phyloP scores from a whole-genome alignment of 2,329 filamentous ascomycete species.

The Xylaria sp. region DNA sequence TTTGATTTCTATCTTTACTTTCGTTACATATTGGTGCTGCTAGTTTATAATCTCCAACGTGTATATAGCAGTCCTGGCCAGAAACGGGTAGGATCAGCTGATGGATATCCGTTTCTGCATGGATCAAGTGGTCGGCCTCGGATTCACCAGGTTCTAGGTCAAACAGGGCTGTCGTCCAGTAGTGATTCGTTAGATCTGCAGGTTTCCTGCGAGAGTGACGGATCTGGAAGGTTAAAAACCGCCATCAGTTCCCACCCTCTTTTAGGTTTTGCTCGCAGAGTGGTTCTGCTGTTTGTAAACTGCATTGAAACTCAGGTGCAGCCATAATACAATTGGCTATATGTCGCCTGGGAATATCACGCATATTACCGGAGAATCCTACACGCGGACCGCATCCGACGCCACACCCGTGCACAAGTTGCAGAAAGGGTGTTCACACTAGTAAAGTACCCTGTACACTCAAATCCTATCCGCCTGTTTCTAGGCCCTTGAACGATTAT shows the following conservation, averaged over 20 bases:
- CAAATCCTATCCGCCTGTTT: slow-evolving; percentile 3
- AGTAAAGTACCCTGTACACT: slow-evolving; percentile 17
- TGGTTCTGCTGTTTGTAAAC: neutral
- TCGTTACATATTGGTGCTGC: neutral
- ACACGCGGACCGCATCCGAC: slow-evolving; percentile 25
- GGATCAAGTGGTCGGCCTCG: slow-evolving; percentile 3
- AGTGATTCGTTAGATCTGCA: slow-evolving; percentile 10
- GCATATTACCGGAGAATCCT: slow-evolving; percentile 17
- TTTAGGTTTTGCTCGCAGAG: slow-evolving; percentile 16
- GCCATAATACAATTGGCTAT: slow-evolving; percentile 16
- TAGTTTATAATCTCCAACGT: slow-evolving; percentile 15
- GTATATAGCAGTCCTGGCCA: neutral
- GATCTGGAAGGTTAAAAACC: slow-evolving; percentile 18
- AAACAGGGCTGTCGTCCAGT: neutral
- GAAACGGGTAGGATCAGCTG: neutral
- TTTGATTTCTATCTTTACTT: neutral
- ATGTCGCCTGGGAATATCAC: slow-evolving; percentile 19
- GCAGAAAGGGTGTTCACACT: slow-evolving; percentile 27
- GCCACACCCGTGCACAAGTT: slow-evolving; percentile 9
- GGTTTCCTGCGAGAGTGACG: neutral
- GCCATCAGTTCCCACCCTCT: slow-evolving; percentile 4
- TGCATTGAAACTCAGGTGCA: neutral
- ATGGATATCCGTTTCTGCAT: neutral
- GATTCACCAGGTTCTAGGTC: neutral
- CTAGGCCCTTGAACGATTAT: slow-evolving; percentile 4